Percentiles rank a stretch among this genome's conserved stretches.
These are phyloP conservation scores for Monosporascus sp. DNA, from an alignment of 2,329 filamentous ascomycete species.

Conservation along the genomic window DNA sequence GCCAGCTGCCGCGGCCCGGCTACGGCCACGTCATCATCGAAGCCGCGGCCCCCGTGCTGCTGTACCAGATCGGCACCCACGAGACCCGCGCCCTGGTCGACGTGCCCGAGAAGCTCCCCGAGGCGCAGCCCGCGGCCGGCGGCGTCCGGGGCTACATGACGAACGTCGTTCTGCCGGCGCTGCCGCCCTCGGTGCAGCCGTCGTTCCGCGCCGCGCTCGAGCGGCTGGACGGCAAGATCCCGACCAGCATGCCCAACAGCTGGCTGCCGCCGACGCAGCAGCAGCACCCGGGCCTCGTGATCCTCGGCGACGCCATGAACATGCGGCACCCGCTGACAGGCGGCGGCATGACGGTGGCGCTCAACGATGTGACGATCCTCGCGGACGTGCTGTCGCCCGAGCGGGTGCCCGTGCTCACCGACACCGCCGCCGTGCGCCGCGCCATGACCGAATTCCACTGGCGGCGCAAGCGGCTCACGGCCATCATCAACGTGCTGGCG, in stretches of 20 bases:
- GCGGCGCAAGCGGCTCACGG: constrained; percentile 73
- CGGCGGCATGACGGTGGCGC: constrained; percentile 95
- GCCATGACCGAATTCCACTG: constrained; percentile 80
- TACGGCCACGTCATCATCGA: constrained; percentile 88
- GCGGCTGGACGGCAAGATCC: constrained; percentile 59
- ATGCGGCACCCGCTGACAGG: constrained; percentile 99
- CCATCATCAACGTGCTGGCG: constrained; percentile 96
- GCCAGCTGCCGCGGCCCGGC: constrained; percentile 65
- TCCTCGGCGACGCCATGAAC: constrained; percentile 93
- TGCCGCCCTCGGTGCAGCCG: constrained; percentile 68
- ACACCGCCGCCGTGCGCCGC: constrained; percentile 58
- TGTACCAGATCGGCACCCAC: constrained; percentile 95
- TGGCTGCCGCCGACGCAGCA: constrained; percentile 76
- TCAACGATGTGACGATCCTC: constrained; percentile 84
- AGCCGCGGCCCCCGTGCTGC: constrained; percentile 68
- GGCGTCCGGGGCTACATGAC: constrained; percentile 81
- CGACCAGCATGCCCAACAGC: constrained; percentile 87
- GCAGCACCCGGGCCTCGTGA: constrained; percentile 66
- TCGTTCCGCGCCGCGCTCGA: constrained; percentile 73
- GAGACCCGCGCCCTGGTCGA: constrained; percentile 90
- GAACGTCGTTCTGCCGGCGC: constrained; percentile 70
- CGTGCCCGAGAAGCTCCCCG: constrained; percentile 71
- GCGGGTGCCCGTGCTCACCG: constrained; percentile 61
- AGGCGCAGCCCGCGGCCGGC: constrained; percentile 67
- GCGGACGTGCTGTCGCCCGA: constrained; percentile 67